Evolutionary conservation across 2,329 filamentous ascomycete species (phyloP).

Genomic region (Emmonsia crescens): DNA sequence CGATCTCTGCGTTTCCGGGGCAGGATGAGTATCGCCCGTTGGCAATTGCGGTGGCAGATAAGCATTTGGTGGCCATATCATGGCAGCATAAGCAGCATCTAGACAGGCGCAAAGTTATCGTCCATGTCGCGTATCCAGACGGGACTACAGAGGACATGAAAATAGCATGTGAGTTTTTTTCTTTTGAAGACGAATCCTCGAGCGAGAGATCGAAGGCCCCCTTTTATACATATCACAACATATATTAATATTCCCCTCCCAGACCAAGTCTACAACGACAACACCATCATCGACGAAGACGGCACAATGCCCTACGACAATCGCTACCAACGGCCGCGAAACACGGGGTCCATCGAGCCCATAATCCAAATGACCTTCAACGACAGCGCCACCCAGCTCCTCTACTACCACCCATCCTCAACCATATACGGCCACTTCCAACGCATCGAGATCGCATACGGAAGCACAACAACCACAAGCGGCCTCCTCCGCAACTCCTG

Average conservation of each 20-base stretch:
- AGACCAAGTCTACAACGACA: slow-evolving; percentile 5
- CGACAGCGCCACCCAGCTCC: slow-evolving; percentile 25
- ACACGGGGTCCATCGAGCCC: slow-evolving; percentile 9
- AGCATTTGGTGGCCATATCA: slow-evolving; percentile 6
- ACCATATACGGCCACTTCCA: slow-evolving; percentile 28
- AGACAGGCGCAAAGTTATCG: background rate
- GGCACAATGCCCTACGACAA: background rate
- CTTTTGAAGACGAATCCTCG: background rate
- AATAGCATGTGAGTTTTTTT: slow-evolving; percentile 4
- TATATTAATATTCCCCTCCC: background rate
- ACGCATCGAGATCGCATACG: slow-evolving; percentile 15
- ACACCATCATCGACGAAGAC: background rate
- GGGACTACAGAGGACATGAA: background rate
- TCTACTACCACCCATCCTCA: slow-evolving; percentile 25
- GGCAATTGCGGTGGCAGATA: slow-evolving; percentile 7
- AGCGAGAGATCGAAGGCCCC: background rate
- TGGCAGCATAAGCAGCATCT: slow-evolving; percentile 9
- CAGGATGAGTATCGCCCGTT: slow-evolving; percentile 4
- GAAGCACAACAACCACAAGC: slow-evolving; percentile 6
- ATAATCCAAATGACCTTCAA: slow-evolving; percentile 26
- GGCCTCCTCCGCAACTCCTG: slow-evolving; percentile 13
- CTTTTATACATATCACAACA: background rate
- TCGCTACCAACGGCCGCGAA: background rate
- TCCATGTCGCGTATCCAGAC: slow-evolving; percentile 1
- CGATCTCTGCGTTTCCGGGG: slow-evolving; percentile 7